A percentile compares a stretch with the other conserved stretches of the same genome.
These are phyloP conservation scores for Colletotrichum sublineola DNA, from an alignment of 2,329 filamentous ascomycete genomes.

Conservation along the genomic window DNA sequence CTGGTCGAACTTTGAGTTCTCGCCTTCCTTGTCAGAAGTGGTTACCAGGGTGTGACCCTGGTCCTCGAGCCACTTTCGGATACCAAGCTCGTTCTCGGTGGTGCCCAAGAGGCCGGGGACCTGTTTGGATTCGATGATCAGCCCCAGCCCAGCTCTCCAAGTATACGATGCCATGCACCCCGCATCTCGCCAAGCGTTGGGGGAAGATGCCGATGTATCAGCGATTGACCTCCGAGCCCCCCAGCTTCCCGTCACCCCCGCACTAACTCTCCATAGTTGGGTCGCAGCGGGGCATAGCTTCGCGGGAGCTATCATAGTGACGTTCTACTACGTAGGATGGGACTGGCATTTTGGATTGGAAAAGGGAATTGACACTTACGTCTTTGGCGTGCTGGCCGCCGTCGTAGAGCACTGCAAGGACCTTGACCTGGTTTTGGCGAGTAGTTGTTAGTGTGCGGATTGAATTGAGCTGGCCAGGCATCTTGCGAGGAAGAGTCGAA, in stretches of 20 bases:
- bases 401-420: constrained; percentile 94
- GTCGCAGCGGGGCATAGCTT: constrained; percentile 37
- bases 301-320: constrained; percentile 36
- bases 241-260: constrained; percentile 40
- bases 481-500: constrained; percentile 57
- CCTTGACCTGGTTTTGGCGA: constrained; percentile 80
- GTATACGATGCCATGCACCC: constrained; percentile 36
- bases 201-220: constrained; percentile 42
- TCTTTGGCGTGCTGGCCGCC: constrained; percentile 89
- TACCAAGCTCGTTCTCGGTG: constrained; percentile 97
- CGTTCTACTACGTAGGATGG: constrained; percentile 16
- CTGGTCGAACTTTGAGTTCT: constrained; percentile 92
- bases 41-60: constrained; percentile 97
- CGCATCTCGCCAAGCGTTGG: constrained; percentile 39
- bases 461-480: constrained; percentile 59
- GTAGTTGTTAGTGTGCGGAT: constrained; percentile 69
- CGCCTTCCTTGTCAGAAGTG: constrained; percentile 97
- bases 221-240: constrained; percentile 42
- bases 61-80: constrained; percentile 97
- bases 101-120: constrained; percentile 90
- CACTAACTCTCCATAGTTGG: constrained; percentile 27
- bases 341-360: not conserved
- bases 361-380: constrained; percentile 62
- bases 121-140: constrained; percentile 52
- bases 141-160: constrained; percentile 15